Evolutionary conservation across 352 stramenopile genomes (phyloP), one percentile per base, ranked within the genome.

Genomic region (Pythium utonaiense): DNA sequence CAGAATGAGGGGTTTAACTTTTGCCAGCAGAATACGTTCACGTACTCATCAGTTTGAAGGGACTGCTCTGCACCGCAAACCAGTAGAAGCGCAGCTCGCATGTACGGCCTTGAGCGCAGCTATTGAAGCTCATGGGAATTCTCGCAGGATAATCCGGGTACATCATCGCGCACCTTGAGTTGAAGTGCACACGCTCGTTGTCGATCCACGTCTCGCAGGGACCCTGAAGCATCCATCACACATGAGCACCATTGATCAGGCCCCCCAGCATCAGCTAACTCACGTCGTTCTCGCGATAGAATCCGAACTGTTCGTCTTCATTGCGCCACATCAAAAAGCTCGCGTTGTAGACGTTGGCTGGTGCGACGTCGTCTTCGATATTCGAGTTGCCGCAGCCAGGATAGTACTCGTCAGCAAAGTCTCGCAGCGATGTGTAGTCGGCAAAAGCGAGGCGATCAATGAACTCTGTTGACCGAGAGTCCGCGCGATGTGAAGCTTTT

Each of bases 71-170:
- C 8, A 60, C 28, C 3, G 49, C 53, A 45, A 64, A 56, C 66
- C 66, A 73, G 45, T 70, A 69, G 62, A 73, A 69, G 12, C 53
- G 48, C 38, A 73, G 38, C 19, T 57, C 56, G 21, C 66, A 73
- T 1, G 48, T 36, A 3, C 38, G 33, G 0, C 60, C 55, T 24
- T 21, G 3, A 14, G 24, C 19, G 34, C 67, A 74, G 6, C 21
- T 21, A 16, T 25, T 52, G 48, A 66, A 77, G 33, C 68, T 34
- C 0, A 77, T 48, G 1, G 69, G 66, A 1, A 77, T 30, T 3
- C 53, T 54, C 42, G 69, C 73, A 16, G 73, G 73, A 42, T 69
- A 77, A 13, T 44, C 51, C 6, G 28, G 52, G 54, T 64, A 78
- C 22, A 44, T 21, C 2, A 40, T 45, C n/a, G 55, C 52, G 42